Base-by-base conservation (phyloP, 1,284 basidiomycete genomes). In the Gomphus bonarii region DNA sequence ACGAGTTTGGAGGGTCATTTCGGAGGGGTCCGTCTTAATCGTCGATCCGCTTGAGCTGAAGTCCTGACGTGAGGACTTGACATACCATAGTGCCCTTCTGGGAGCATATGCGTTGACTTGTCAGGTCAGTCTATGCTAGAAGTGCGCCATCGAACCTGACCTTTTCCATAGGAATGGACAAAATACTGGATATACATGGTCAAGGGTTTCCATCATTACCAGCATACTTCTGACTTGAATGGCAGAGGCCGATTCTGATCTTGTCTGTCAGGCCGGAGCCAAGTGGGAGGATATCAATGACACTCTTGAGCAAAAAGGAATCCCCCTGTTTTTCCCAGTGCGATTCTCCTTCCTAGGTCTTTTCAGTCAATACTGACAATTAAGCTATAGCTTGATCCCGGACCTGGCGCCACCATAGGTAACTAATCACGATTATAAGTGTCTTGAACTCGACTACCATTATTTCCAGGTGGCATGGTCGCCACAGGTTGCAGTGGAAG, bases 231-330 rank as follows among this genome's bases (percentile, higher is more conserved):
- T 51, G 22, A 51, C 36, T 51, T 12, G 36, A 25, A 20, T 10
- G 54, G 57, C 60, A 88, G 87, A 85, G 69, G 78, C 77, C 8
- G 91, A 95, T 65, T 83, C 85, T 9, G 91, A 94, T 65, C 71
- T 90, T 10, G 81, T 89, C 1, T 88, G 87, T 60, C 90, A 93
- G 66, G 78, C 91, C n/a, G 94, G 91, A 6, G 76, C 82, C 16
- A 78, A 82, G 40, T 97, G 92, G 88, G 84, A 93, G 73, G 85
- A 89, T 22, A 77, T 97, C 46, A 97, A 97, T 64, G 81, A 82
- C 20, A 76, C 75, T 4, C 73, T 95, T 18, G 77, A 77, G 62
- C 76, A 84, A 54, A 77, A 84, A 68, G 86, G 80, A 6, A 81
- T 89, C 51, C 84, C 85, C 0, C 69, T 97, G 12, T 97, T 97